Evolutionary conservation across 2,329 filamentous ascomycete species (phyloP).

Genomic region (Coniochaeta pulveracea): DNA sequence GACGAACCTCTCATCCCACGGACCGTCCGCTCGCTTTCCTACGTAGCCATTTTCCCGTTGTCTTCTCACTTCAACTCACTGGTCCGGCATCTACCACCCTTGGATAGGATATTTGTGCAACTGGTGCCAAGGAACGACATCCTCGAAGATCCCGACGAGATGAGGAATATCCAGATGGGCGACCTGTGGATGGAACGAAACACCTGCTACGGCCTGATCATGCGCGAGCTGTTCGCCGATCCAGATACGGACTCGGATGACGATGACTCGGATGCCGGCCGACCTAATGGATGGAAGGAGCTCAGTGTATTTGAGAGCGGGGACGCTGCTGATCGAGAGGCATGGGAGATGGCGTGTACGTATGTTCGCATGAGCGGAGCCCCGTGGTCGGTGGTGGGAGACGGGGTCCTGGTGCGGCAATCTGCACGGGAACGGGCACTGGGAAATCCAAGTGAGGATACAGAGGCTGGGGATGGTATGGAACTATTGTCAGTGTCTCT

Average conservation of each 20-base stretch:
- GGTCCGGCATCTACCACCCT: slow-evolving; percentile 31
- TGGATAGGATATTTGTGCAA: slow-evolving; percentile 45
- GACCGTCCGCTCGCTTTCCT: slow-evolving; percentile 38
- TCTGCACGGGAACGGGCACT: neutral
- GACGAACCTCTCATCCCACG: slow-evolving; percentile 23
- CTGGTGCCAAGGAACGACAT: slow-evolving; percentile 24
- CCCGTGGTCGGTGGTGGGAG: slow-evolving; percentile 30
- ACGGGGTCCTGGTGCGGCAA: slow-evolving; percentile 29
- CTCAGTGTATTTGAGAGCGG: slow-evolving; percentile 37
- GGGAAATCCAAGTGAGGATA: neutral
- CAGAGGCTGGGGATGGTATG: neutral
- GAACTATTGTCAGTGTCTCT: slow-evolving; percentile 3
- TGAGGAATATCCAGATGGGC: slow-evolving; percentile 25
- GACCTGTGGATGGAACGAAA: slow-evolving; percentile 44
- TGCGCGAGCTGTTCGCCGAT: slow-evolving; percentile 9
- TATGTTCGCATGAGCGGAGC: slow-evolving; percentile 23
- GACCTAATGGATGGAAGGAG: slow-evolving; percentile 24
- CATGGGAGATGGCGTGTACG: slow-evolving; percentile 33
- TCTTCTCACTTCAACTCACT: slow-evolving; percentile 45
- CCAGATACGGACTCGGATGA: slow-evolving; percentile 5
- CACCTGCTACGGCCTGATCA: slow-evolving; percentile 34
- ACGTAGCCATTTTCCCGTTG: slow-evolving; percentile 58
- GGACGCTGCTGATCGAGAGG: slow-evolving; percentile 30
- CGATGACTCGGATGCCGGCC: neutral
- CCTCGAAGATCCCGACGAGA: slow-evolving; percentile 22